Evolutionary conservation across 768 basidiomycete genomes (phyloP).

Genomic region (Macrolepiota fuliginosa): DNA sequence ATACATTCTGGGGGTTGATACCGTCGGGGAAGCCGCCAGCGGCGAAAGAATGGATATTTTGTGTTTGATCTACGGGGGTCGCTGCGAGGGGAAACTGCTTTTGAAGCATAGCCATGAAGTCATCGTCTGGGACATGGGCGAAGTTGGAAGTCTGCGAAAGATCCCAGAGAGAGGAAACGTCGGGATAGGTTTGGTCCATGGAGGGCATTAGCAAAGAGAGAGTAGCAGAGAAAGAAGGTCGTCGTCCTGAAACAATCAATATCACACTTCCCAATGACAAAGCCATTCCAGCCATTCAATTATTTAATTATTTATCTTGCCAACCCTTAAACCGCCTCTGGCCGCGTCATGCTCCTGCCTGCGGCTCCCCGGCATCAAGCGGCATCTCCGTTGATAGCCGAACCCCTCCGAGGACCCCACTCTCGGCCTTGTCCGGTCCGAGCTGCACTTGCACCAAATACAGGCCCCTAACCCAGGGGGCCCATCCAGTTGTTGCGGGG

Average conservation of each 20-base stretch:
- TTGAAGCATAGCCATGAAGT: conserved; percentile 74
- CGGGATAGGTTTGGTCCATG: conserved; percentile 49
- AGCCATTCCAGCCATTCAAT: conserved; percentile 13
- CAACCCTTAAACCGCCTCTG: conserved; percentile 5
- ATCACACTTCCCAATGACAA: conserved; percentile 9
- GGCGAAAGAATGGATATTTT: conserved; percentile 12
- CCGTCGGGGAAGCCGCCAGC: conserved; percentile 33
- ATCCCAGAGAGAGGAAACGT: conserved; percentile 63
- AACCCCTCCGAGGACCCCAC: neutral
- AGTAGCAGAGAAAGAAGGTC: conserved; percentile 3
- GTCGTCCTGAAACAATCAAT: conserved; percentile 12
- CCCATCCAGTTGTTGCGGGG: neutral
- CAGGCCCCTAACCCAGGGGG: conserved; percentile 2
- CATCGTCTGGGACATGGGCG: conserved; percentile 68
- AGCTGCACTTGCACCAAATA: neutral
- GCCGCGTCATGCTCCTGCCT: conserved; percentile 11
- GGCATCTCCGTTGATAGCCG: neutral
- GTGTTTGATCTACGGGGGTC: conserved; percentile 14
- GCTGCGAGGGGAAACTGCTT: conserved; percentile 59
- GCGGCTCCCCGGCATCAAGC: neutral
- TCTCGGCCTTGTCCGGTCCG: neutral
- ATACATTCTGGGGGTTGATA: conserved; percentile 61
- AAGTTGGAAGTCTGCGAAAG: conserved; percentile 56
- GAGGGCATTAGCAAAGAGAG: conserved; percentile 11
- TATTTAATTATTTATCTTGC: conserved; percentile 11